These are phyloP conservation scores for Erythrophleum fordii DNA, from an alignment of 306 rosid species.

Conservation along the genomic window DNA sequence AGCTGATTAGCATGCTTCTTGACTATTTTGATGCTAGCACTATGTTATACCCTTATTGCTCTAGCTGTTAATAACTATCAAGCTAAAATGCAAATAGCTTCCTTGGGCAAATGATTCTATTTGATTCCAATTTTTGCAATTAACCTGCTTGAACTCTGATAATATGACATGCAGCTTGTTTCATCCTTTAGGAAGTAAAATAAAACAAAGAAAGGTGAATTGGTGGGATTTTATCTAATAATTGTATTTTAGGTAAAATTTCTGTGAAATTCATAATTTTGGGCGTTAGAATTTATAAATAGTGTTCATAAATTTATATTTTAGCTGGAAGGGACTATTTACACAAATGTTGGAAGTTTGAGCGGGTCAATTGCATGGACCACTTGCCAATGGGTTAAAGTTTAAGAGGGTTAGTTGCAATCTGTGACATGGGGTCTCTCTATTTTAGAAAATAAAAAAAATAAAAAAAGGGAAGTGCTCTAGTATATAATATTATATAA, in stretches of 20 bases:
- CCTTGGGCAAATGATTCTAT: neutral
- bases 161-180: neutral
- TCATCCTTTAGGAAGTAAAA: neutral
- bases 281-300: neutral
- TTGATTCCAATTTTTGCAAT: neutral
- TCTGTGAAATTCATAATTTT: neutral
- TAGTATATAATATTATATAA: neutral
- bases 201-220: neutral
- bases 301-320: neutral
- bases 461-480: neutral
- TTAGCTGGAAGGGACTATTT: neutral
- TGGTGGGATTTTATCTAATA: neutral
- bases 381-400: neutral
- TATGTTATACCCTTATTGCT: neutral
- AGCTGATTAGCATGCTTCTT: neutral
- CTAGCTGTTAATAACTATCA: neutral
- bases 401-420: neutral
- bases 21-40: neutral
- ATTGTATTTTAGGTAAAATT: neutral
- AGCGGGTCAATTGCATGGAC: neutral
- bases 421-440: neutral
- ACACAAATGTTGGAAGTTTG: neutral
- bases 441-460: neutral
- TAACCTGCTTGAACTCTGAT: neutral
- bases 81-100: neutral